phyloP scores from a whole-genome alignment of 2,329 filamentous ascomycete species.

The Neocucurbitaria cava region DNA sequence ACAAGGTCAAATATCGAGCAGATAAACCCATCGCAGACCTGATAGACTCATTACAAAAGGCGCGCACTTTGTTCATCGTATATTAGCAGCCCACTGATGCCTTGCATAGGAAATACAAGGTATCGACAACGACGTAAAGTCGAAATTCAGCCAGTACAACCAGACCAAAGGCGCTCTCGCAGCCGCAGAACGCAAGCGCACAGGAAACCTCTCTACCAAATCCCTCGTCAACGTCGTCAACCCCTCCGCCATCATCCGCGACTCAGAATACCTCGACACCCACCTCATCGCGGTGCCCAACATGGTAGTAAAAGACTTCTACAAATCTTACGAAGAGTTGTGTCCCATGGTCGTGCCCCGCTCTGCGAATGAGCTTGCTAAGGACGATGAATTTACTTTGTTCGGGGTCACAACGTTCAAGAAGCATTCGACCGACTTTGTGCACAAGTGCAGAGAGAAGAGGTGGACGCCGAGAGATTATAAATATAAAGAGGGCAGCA shows the following conservation, averaged over 20 bases:
- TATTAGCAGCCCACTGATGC: neutral
- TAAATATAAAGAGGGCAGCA: conserved; percentile 88
- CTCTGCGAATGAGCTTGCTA: conserved; percentile 78
- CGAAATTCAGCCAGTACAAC: conserved; percentile 95
- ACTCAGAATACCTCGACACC: conserved; percentile 96
- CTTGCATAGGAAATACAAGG: conserved; percentile 76
- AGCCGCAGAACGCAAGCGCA: conserved; percentile 84
- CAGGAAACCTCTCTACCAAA: conserved; percentile 91
- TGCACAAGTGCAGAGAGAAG: conserved; percentile 89
- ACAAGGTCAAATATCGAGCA: conserved; percentile 94
- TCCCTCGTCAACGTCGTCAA: conserved; percentile 90
- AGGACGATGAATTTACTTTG: conserved; percentile 88
- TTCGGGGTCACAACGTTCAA: conserved; percentile 93
- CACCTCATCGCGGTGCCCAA: conserved; percentile 90
- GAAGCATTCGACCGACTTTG: conserved; percentile 85
- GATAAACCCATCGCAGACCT: conserved; percentile 90
- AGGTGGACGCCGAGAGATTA: conserved; percentile 96
- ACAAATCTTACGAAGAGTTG: conserved; percentile 87
- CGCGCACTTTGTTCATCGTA: conserved; percentile 40
- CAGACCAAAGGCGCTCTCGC: conserved; percentile 84
- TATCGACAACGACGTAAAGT: conserved; percentile 94
- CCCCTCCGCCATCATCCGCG: conserved; percentile 74
- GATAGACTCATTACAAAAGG: conserved; percentile 88
- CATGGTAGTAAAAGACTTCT: conserved; percentile 82
- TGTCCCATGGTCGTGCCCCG: conserved; percentile 92